Conservation (phyloP, 2,329 filamentous ascomycete species). For the Microcera coccophila region DNA sequence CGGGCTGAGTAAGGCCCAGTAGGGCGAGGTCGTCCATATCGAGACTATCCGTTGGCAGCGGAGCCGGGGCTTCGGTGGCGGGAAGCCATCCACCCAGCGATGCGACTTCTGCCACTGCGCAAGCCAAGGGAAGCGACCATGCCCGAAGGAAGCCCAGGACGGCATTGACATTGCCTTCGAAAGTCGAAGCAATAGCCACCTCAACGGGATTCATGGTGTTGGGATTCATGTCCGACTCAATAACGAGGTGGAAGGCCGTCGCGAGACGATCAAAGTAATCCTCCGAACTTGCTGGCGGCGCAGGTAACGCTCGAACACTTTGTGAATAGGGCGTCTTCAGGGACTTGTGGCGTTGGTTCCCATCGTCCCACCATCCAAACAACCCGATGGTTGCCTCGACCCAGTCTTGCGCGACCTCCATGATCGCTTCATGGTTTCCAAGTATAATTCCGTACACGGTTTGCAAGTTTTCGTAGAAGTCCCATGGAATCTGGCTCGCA, state of each 20-base stretch:
- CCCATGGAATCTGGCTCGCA: conserved; percentile 83
- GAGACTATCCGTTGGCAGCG: conserved; percentile 60
- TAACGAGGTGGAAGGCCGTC: conserved; percentile 65
- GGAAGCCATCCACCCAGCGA: conserved; percentile 81
- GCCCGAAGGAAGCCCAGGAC: conserved; percentile 68
- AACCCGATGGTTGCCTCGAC: conserved; percentile 81
- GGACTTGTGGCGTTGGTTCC: conserved; percentile 47
- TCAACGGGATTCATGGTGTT: conserved; percentile 74
- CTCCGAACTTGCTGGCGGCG: conserved; percentile 52
- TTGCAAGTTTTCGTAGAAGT: conserved; percentile 80
- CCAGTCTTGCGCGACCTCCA: conserved; percentile 82
- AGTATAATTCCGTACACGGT: conserved; percentile 77
- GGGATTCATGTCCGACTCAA: conserved; percentile 68
- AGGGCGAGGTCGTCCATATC: conserved; percentile 84
- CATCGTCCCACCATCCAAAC: conserved; percentile 89
- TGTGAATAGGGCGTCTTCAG: conserved; percentile 40
- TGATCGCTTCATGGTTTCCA: conserved; percentile 70
- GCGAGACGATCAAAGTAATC: conserved; percentile 72
- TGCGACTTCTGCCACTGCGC: conserved; percentile 77
- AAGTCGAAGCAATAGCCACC: conserved; percentile 74
- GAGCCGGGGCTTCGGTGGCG: conserved; percentile 33
- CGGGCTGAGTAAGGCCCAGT: conserved; percentile 61
- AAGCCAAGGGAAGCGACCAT: conserved; percentile 77
- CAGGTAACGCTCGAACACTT: conserved; percentile 31
- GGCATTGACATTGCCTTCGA: conserved; percentile 77